These are phyloP conservation scores for Ballota nigra DNA, from an alignment of 257 asterid genomes.

Conservation along the genomic window DNA sequence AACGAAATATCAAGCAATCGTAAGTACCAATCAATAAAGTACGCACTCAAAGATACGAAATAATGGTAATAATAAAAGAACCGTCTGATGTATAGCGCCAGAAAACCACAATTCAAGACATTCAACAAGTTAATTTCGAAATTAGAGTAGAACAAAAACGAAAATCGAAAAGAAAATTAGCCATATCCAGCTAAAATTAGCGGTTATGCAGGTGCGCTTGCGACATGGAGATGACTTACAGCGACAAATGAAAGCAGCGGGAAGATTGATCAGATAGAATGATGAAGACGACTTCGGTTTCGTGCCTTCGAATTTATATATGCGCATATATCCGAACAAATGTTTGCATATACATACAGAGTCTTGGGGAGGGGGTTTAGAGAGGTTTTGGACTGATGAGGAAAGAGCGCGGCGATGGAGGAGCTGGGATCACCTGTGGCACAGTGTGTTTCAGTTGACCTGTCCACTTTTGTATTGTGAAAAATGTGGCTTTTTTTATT, in stretches of 20 bases:
- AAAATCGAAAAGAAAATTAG: neutral
- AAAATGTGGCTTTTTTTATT: neutral
- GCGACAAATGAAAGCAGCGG: constrained; percentile 6
- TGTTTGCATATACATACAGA: neutral
- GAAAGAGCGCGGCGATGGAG: constrained; percentile 9
- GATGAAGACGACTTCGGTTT: neutral
- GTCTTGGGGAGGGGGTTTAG: constrained; percentile 20
- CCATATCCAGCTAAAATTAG: neutral
- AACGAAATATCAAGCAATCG: neutral
- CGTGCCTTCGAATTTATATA: neutral
- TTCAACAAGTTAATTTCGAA: neutral
- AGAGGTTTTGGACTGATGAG: constrained; percentile 30
- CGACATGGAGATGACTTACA: constrained; percentile 20
- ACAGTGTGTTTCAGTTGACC: neutral
- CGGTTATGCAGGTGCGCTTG: neutral
- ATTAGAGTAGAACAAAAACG: neutral
- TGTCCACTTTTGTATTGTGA: neutral
- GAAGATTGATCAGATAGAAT: constrained; percentile 2
- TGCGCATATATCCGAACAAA: neutral
- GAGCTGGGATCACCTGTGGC: neutral
- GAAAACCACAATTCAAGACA: constrained; percentile 19
- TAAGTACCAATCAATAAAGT: neutral
- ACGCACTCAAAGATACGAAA: neutral
- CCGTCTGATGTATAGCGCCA: constrained; percentile 16
- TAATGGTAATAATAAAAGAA: neutral